Conservation (phyloP, 148 eudicot genomes). For the Rhododendron griersonianum region DNA sequence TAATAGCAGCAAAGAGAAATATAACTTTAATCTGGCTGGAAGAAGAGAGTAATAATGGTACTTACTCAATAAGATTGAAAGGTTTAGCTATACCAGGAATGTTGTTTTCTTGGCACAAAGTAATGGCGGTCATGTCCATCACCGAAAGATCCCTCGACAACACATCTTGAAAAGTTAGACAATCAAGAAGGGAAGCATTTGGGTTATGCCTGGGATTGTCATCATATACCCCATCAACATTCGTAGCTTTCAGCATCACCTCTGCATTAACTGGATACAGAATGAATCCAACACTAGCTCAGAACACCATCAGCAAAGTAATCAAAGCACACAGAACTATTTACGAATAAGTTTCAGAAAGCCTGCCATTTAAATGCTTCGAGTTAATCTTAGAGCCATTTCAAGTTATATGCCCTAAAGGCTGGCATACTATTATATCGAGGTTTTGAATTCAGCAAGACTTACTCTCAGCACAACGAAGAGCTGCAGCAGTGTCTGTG, state of each 20-base stretch:
- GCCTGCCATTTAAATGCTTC: not conserved
- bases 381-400: not conserved
- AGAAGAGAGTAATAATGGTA: not conserved
- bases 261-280: conserved; percentile 76
- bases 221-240: conserved; percentile 90
- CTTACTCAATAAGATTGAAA: not conserved
- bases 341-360: not conserved
- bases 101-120: conserved; percentile 92
- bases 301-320: not conserved
- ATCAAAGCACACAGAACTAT: not conserved
- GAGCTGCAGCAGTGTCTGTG: conserved; percentile 98
- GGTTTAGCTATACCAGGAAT: conserved; percentile 60
- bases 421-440: too few species aligned
- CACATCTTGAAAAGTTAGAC: conserved; percentile 83
- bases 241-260: conserved; percentile 90
- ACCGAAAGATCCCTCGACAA: conserved; percentile 83
- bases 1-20: not conserved
- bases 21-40: not conserved
- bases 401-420: not conserved
- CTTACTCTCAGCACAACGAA: conserved; percentile 97
- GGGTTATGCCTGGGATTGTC: conserved; percentile 74
- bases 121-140: conserved; percentile 96
- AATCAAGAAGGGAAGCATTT: conserved; percentile 70
- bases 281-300: conserved; percentile 4
- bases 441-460: not conserved